These are phyloP conservation scores for Monosporascus sp. DNA, from an alignment of 2,329 filamentous ascomycete genomes.

Conservation along the genomic window DNA sequence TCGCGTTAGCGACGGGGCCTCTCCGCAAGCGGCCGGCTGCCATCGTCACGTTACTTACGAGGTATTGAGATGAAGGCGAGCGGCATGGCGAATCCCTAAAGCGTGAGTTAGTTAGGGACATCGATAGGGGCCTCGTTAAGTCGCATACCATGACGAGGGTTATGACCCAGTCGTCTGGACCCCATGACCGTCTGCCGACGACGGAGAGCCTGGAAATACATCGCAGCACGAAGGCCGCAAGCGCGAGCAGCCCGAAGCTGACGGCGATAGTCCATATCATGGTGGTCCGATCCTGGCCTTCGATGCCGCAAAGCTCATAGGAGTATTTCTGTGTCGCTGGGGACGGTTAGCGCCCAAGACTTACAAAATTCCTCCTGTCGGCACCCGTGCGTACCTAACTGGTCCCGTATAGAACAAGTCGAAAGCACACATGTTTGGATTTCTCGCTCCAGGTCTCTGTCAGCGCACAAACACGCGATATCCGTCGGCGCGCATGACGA, in stretches of 20 bases:
- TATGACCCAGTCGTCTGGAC: conserved; percentile 14
- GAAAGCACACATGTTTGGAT: background rate
- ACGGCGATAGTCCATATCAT: conserved; percentile 11
- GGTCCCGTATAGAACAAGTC: background rate
- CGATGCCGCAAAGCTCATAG: conserved; percentile 9
- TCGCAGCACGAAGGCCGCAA: conserved; percentile 15
- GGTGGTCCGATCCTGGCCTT: conserved; percentile 9
- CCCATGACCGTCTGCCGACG: conserved; percentile 12
- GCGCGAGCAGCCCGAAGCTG: conserved; percentile 12
- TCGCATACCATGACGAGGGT: conserved; percentile 4
- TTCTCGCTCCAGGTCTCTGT: background rate
- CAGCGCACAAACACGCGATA: background rate
- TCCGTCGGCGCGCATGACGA: background rate
- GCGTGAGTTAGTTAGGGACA: background rate
- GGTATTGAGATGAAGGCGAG: conserved; percentile 8
- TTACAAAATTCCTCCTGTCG: background rate
- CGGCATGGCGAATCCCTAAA: conserved; percentile 3
- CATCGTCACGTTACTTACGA: conserved; percentile 3
- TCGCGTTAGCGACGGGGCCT: background rate
- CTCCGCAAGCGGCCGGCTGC: too few relatives aligned
- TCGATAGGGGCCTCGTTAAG: background rate
- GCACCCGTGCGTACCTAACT: background rate
- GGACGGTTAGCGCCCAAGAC: background rate
- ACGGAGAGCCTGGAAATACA: conserved; percentile 9
- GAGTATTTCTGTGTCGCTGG: conserved; percentile 8